Percentiles rank a stretch among this genome's conserved stretches.
Conservation (phyloP, 495 filamentous ascomycete genomes). For the Podospora fimiseda region DNA sequence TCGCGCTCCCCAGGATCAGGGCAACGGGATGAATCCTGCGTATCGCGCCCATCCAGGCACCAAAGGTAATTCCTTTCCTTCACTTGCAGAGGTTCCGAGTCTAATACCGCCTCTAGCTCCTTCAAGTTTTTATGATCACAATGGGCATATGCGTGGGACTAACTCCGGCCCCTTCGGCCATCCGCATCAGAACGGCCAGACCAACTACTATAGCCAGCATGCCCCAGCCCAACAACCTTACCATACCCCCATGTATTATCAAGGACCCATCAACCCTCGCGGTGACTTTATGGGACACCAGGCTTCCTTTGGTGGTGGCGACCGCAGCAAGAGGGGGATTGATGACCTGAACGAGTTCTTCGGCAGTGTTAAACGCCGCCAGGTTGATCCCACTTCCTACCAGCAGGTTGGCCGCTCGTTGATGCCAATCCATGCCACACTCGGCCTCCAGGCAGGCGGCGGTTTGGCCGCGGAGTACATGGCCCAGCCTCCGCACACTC, state of each 20-base stretch:
- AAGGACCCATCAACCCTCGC: constrained; percentile 41
- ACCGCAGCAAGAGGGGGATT: constrained; percentile 65
- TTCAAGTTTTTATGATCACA: constrained; percentile 52
- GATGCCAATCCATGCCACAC: constrained; percentile 57
- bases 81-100: constrained; percentile 21
- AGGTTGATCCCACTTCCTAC: constrained; percentile 80
- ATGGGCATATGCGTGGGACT: constrained; percentile 49
- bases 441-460: constrained; percentile 61
- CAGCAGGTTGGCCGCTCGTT: constrained; percentile 74
- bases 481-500: constrained; percentile 45
- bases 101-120: constrained; percentile 46
- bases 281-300: constrained; percentile 46
- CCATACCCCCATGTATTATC: constrained; percentile 58
- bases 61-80: constrained; percentile 47
- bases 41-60: constrained; percentile 43
- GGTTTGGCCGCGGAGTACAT: constrained; percentile 62
- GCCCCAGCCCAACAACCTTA: constrained; percentile 55
- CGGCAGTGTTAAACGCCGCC: constrained; percentile 78
- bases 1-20: constrained; percentile 64
- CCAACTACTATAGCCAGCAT: constrained; percentile 51
- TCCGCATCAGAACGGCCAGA: constrained; percentile 41
- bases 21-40: constrained; percentile 53
- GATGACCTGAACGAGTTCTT: constrained; percentile 93
- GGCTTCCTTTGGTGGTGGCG: constrained; percentile 50
- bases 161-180: constrained; percentile 48